Evolutionary conservation across 1,139 yeast genomes (phyloP).

Genomic region (Blastobotrys buckinghamii): DNA sequence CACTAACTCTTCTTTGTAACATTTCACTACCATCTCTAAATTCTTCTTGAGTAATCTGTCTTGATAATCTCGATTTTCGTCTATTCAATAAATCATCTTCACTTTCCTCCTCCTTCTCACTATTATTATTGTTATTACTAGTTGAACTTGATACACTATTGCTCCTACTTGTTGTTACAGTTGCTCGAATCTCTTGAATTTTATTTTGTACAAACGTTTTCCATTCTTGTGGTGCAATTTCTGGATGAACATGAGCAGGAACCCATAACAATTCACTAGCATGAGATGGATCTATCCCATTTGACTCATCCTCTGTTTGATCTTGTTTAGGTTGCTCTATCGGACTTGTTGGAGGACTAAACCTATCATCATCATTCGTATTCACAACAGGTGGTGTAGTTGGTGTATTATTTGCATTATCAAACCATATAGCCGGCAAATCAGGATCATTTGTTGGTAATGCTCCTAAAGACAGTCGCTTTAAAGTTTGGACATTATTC

Average conservation of each 20-base stretch:
- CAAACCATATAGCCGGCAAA: constrained; percentile 30
- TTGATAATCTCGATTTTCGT: constrained; percentile 35
- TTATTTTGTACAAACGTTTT: constrained; percentile 74
- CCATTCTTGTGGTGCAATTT: constrained; percentile 87
- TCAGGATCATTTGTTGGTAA: constrained; percentile 42
- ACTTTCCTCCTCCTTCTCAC: background rate
- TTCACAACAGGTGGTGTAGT: background rate
- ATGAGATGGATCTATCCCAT: constrained; percentile 16
- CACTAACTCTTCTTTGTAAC: constrained; percentile 21
- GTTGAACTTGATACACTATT: background rate
- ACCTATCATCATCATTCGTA: too few species aligned
- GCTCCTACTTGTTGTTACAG: constrained; percentile 23
- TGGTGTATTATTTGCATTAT: constrained; percentile 4
- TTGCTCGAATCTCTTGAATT: constrained; percentile 64
- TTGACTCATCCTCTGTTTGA: background rate
- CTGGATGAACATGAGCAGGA: constrained; percentile 91
- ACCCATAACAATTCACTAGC: constrained; percentile 62
- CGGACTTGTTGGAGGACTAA: background rate
- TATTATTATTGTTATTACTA: too few species aligned
- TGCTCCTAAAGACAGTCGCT: constrained; percentile 43
- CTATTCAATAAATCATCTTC: constrained; percentile 13
- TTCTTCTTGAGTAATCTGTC: constrained; percentile 34
- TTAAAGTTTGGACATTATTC: constrained; percentile 42
- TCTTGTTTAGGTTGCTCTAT: background rate
- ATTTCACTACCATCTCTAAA: constrained; percentile 38